A percentile compares a stretch with the other conserved stretches of the same genome.
Conservation (phyloP, 2,329 filamentous ascomycete genomes). For the Aspergillus pseudoterreus region DNA sequence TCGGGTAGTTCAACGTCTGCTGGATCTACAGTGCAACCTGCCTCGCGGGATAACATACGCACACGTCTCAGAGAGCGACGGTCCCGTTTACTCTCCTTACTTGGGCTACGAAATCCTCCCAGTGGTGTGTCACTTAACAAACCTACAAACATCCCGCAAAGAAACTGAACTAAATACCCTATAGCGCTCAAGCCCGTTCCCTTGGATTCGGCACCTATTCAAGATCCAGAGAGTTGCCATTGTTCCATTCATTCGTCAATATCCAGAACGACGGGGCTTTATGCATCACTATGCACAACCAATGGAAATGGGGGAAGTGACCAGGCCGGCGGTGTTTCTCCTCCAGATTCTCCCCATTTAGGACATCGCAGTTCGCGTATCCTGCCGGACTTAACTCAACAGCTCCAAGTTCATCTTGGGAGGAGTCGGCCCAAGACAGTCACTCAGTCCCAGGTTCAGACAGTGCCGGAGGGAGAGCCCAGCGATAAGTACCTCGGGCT, state of each 20-base stretch:
- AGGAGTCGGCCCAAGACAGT: neutral
- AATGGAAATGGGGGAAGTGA: neutral
- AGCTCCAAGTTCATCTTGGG: neutral
- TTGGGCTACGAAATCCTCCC: slow-evolving; percentile 27
- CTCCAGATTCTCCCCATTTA: neutral
- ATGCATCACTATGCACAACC: neutral
- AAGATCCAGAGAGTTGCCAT: too few species aligned
- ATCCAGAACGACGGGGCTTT: neutral
- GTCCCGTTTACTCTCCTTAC: slow-evolving; percentile 34
- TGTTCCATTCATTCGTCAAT: too few species aligned
- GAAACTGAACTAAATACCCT: neutral
- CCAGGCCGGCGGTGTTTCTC: neutral
- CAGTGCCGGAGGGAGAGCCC: neutral
- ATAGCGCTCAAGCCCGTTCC: neutral
- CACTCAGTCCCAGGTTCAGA: too few species aligned
- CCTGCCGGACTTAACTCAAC: neutral
- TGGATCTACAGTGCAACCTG: slow-evolving; percentile 8
- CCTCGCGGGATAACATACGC: slow-evolving; percentile 25
- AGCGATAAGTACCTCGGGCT: neutral
- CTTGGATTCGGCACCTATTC: neutral
- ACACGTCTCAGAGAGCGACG: slow-evolving; percentile 31
- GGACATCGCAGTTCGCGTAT: neutral
- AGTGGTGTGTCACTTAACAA: slow-evolving; percentile 17
- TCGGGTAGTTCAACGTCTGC: slow-evolving; percentile 26
- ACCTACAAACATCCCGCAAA: neutral